phyloP scores from a whole-genome alignment of 1,284 basidiomycete genomes.

The Cryptococcus maquisensis region DNA sequence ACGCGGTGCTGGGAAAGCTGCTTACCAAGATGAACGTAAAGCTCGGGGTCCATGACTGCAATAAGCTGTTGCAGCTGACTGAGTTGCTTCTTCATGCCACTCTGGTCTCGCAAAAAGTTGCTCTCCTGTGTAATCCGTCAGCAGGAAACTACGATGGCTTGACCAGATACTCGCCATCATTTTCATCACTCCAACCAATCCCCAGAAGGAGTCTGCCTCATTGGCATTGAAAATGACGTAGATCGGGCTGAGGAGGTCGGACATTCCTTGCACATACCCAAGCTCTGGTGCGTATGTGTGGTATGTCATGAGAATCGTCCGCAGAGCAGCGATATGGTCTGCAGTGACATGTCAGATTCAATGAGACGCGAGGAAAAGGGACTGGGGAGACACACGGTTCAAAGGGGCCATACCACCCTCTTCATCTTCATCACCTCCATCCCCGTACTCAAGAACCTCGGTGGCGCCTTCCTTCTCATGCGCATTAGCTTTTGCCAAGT shows the following conservation, averaged over 20 bases:
- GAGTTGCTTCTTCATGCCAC: constrained; percentile 93
- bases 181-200: constrained; percentile 90
- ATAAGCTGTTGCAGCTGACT: constrained; percentile 85
- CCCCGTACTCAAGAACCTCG: constrained; percentile 8
- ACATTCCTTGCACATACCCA: constrained; percentile 67
- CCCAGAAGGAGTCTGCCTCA: constrained; percentile 90
- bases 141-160: neutral
- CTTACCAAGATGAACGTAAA: constrained; percentile 78
- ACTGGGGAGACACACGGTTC: constrained; percentile 52
- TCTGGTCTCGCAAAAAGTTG: constrained; percentile 94
- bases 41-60: constrained; percentile 85
- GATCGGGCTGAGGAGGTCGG: constrained; percentile 87
- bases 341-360: constrained; percentile 3
- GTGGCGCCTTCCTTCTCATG: constrained; percentile 35
- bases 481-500: constrained; percentile 24
- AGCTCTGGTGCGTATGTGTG: constrained; percentile 85
- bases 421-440: constrained; percentile 53
- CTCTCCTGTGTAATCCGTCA: constrained; percentile 61
- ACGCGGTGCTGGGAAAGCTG: neutral
- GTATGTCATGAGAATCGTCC: constrained; percentile 77
- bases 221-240: constrained; percentile 88
- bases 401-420: constrained; percentile 74
- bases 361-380: neutral
- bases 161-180: constrained; percentile 62
- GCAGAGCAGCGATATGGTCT: constrained; percentile 46